Percentiles rank a stretch among this genome's conserved stretches.
Conservation (phyloP, 2,329 filamentous ascomycete genomes). For the Aspergillus floridensis region DNA sequence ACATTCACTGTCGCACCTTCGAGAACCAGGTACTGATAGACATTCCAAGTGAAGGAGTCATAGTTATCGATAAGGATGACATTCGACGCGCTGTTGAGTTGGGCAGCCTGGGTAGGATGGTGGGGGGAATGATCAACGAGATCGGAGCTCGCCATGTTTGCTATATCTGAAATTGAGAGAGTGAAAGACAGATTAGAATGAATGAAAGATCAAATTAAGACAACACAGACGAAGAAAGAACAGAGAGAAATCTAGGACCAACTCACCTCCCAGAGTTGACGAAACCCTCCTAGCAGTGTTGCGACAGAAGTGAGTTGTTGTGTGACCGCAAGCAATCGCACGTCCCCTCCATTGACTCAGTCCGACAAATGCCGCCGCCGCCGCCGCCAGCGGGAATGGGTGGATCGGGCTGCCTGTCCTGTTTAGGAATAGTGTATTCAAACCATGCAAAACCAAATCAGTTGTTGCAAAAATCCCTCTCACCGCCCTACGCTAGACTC, state of each 20-base stretch:
- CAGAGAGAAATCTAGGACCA: background rate
- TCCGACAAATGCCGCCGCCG: background rate
- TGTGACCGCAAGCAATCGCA: background rate
- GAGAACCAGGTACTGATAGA: constrained; percentile 97
- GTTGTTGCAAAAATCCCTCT: constrained; percentile 22
- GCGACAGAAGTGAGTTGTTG: no score
- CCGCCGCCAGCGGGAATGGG: background rate
- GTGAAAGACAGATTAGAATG: background rate
- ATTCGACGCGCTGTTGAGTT: constrained; percentile 78
- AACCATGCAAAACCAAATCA: constrained; percentile 5
- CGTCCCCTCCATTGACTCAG: background rate
- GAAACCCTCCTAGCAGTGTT: background rate
- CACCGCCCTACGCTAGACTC: constrained; percentile 37
- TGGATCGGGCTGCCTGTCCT: background rate
- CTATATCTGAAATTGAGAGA: constrained; percentile 40
- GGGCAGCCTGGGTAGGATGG: constrained; percentile 71
- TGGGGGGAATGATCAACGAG: constrained; percentile 77
- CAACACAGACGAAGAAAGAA: background rate
- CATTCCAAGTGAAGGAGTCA: constrained; percentile 99
- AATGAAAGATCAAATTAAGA: background rate
- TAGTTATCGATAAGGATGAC: constrained; percentile 98
- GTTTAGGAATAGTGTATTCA: background rate
- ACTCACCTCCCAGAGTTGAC: background rate
- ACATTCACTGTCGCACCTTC: constrained; percentile 91
- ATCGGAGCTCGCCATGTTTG: constrained; percentile 37